phyloP scores from a whole-genome alignment of 1,284 basidiomycete species.

The Ustilago bromivora region DNA sequence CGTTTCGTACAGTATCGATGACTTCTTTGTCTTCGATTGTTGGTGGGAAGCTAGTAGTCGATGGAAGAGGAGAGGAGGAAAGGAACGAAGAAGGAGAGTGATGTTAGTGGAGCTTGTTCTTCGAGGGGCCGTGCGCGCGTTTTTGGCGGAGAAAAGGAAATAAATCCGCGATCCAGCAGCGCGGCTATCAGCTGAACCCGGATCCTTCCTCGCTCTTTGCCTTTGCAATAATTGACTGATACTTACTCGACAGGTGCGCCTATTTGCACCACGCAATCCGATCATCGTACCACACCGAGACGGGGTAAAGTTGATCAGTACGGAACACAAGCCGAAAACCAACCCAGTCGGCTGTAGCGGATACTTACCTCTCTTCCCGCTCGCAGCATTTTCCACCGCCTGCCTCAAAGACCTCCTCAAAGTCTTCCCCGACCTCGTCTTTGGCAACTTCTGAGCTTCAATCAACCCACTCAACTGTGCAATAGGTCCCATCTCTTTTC shows the following conservation, averaged over 20 bases:
- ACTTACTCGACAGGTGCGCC: conserved; percentile 53
- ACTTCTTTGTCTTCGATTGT: conserved; percentile 58
- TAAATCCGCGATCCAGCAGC: conserved; percentile 3
- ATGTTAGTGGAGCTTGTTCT: conserved; percentile 5
- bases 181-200: conserved; percentile 7
- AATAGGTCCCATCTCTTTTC: conserved; percentile 63
- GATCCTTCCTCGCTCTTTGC: background rate
- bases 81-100: background rate
- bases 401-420: conserved; percentile 52
- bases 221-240: background rate
- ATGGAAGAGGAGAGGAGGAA: background rate
- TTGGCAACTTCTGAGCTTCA: conserved; percentile 59
- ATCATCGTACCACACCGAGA: background rate
- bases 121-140: background rate
- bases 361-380: conserved; percentile 45
- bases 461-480: conserved; percentile 57
- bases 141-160: conserved; percentile 4
- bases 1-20: conserved; percentile 43
- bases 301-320: background rate
- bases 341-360: no score
- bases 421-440: conserved; percentile 65
- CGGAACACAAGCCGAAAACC: no score
- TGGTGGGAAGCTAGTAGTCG: conserved; percentile 44
- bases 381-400: conserved; percentile 60
- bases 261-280: background rate